phyloP scores from a whole-genome alignment of 768 basidiomycete species.

The Phlebiopsis gigantea region DNA sequence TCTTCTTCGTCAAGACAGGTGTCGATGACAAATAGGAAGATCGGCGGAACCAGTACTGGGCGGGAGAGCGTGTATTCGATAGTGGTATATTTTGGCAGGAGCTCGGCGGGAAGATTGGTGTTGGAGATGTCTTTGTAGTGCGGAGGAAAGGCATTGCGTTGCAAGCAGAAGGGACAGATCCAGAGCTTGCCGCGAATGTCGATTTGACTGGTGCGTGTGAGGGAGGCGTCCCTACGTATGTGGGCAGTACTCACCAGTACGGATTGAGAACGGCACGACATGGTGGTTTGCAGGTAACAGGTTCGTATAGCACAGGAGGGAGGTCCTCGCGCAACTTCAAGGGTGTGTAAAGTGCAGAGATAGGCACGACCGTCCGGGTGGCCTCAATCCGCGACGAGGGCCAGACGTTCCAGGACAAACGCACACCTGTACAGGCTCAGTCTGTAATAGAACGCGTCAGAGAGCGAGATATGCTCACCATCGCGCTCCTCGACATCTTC shows the following conservation, averaged over 20 bases:
- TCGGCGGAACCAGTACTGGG: slow-evolving; percentile 86
- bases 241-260: slow-evolving; percentile 65
- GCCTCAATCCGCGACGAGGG: slow-evolving; percentile 97
- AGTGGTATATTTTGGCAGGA: slow-evolving; percentile 97
- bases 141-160: slow-evolving; percentile 93
- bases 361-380: slow-evolving; percentile 95
- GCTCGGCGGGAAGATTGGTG: slow-evolving; percentile 93
- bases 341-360: slow-evolving; percentile 96
- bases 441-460: not conserved
- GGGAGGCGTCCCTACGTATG: not conserved
- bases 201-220: slow-evolving; percentile 67
- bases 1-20: slow-evolving; percentile 96
- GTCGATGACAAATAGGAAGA: slow-evolving; percentile 97
- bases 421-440: slow-evolving; percentile 54
- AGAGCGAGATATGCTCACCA: slow-evolving; percentile 44
- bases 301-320: slow-evolving; percentile 94
- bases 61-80: slow-evolving; percentile 98
- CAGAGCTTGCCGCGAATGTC: slow-evolving; percentile 98
- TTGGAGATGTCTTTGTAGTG: slow-evolving; percentile 99
- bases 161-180: slow-evolving; percentile 99
- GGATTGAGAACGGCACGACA: slow-evolving; percentile 98
- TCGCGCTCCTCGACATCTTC: slow-evolving; percentile 98
- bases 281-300: slow-evolving; percentile 96
- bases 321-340: slow-evolving; percentile 92
- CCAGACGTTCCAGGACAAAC: slow-evolving; percentile 99